Base-by-base conservation (phyloP, 208 protist genomes). In the Jaenimonas drosophilae region DNA sequence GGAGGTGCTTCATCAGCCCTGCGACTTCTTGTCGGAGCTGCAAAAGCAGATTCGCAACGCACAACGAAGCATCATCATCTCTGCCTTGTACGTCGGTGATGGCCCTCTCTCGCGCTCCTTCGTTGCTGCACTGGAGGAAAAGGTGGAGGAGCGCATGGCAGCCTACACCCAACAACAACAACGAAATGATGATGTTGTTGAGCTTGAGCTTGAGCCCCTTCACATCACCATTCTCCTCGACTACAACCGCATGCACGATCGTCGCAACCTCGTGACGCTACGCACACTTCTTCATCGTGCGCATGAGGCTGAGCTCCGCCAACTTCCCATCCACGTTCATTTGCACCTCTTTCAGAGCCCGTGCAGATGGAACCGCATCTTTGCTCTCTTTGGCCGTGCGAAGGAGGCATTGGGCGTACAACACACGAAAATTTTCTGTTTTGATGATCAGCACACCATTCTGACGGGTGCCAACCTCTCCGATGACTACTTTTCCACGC, bases 391-490 rank as follows among this genome's bases (percentile, higher is more conserved):
- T 28, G 72, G 72, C 5, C 69, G 76, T 5, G 74, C 65, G 12
- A 73, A 73, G 39, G 84, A 92, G 67, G 70, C 52, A 25, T 55
- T 97, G 1, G 92, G 94, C 6, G 88, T 98, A 31, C 90, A 96
- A 62, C 96, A 98, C 73, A 85, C 95, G 6, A 98, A 98, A 49
- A 57, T 88, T 17, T 96, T 94, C 38, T 65, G 91, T 20, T 96
- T 97, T 39, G 96, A 98, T 51, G 49, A 52, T 19, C 24, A 26
- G 7, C 54, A 96, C 61, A 87, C 74, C 25, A 59, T 97, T 16
- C 36, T 97, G 6, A 92, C 79, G 12, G 95, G 95, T 2, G 95
- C 95, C 9, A 98, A 98, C 65, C 66, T 98, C 2, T 93, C 76
- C 1, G 80, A 94, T 28, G 81, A 95, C 52, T 98, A 98, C 75